phyloP scores from a whole-genome alignment of 2,329 filamentous ascomycete genomes.

The Dissoconium aciculare region DNA sequence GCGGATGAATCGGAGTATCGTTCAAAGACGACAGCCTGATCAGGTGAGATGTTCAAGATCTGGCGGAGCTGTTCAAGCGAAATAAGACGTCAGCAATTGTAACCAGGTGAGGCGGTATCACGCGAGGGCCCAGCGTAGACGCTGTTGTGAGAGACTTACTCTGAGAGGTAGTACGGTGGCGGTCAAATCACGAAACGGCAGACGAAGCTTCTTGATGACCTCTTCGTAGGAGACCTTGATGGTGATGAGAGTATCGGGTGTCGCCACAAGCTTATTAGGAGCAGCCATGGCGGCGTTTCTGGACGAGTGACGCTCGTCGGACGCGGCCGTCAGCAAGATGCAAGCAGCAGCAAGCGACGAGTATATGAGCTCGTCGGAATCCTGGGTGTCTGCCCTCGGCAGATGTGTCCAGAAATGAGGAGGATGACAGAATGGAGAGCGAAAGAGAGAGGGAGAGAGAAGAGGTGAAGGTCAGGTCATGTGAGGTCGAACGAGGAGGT shows the following conservation, averaged over 20 bases:
- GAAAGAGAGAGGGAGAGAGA: too few species aligned
- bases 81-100: constrained; percentile 11
- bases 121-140: not conserved
- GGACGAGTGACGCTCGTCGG: not conserved
- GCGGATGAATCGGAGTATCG: constrained; percentile 89
- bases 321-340: not conserved
- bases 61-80: constrained; percentile 46
- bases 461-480: too few species aligned
- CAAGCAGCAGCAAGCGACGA: not conserved
- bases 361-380: too few species aligned
- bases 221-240: constrained; percentile 69
- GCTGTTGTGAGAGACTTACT: constrained; percentile 45
- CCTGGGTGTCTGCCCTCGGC: too few species aligned
- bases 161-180: constrained; percentile 61
- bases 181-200: constrained; percentile 72
- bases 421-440: too few species aligned
- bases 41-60: constrained; percentile 48
- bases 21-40: constrained; percentile 57
- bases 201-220: constrained; percentile 67
- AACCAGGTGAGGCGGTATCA: constrained; percentile 7
- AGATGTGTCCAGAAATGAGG: too few species aligned
- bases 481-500: too few species aligned
- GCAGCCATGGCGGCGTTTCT: constrained; percentile 25
- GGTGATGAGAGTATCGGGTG: constrained; percentile 60
- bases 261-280: constrained; percentile 30